phyloP scores from a whole-genome alignment of 441 rosid genomes.

The Capsella rubella region DNA sequence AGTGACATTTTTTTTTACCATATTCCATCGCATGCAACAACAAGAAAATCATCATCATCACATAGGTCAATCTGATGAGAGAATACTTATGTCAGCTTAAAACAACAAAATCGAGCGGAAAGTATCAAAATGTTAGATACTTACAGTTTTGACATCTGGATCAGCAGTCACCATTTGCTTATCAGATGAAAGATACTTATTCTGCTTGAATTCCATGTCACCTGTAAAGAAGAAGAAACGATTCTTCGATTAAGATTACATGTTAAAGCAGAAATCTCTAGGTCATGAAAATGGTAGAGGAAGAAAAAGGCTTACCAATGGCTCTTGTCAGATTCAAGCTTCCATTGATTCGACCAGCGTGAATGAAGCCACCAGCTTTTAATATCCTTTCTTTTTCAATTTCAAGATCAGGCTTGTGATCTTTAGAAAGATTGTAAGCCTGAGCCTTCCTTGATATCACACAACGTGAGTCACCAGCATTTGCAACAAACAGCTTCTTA shows the following conservation, averaged over 20 bases:
- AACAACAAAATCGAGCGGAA: neutral
- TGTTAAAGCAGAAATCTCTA: neutral
- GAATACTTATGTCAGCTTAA: constrained; percentile 25
- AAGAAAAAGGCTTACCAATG: constrained; percentile 58
- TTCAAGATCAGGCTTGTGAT: constrained; percentile 98
- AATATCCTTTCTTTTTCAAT: constrained; percentile 89
- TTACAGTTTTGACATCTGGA: constrained; percentile 85
- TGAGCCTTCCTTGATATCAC: constrained; percentile 86
- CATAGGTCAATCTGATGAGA: constrained; percentile 80
- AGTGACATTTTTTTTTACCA: constrained; percentile 48
- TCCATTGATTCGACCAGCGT: constrained; percentile 96
- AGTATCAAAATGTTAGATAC: constrained; percentile 2
- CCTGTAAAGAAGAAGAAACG: constrained; percentile 54
- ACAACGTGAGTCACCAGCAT: constrained; percentile 96
- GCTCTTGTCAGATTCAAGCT: constrained; percentile 97
- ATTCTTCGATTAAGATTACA: constrained; percentile 2
- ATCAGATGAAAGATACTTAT: constrained; percentile 76
- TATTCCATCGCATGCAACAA: constrained; percentile 95
- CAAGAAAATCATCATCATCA: constrained; percentile 91
- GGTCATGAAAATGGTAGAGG: neutral
- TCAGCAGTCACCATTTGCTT: constrained; percentile 84
- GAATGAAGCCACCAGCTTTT: constrained; percentile 98
- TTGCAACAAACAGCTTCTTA: constrained; percentile 81
- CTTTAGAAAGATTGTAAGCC: constrained; percentile 91
- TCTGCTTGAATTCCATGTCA: constrained; percentile 94